Base-by-base conservation (phyloP, 192 early-diverging fungal species). In the Umbelopsis vinacea region DNA sequence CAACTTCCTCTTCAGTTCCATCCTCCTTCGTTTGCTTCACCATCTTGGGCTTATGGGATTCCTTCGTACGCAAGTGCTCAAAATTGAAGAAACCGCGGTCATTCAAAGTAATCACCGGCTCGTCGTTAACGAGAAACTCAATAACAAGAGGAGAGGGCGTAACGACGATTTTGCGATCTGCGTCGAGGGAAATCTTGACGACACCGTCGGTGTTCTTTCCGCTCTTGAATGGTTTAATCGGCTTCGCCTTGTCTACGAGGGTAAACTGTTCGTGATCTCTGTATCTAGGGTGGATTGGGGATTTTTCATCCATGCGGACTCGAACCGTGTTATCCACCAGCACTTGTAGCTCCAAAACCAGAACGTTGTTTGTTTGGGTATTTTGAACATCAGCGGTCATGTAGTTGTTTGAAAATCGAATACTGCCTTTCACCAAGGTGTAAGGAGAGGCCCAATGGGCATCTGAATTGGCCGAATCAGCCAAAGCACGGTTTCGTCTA, bases 401-500 rank as follows among this genome's bases (percentile, higher is more conserved):
- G 29, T 81, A 29, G 46, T 85, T 88, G 14, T 78, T 75, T 19
- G 89, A 77, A 6, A 93, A 72, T 14, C 71, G 66, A 50, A 96
- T 74, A 6, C 90, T 84, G 52, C 86, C 80, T 33, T 84, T 67
- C 45, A 90, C 74, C 24, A 97, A 76, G 29, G 79, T 74, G 76
- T 93, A 97, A 2, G 87, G 87, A 0, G 91, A 88, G 3, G 73
- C 50, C 43, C 84, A 74, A 22, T 67, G 17, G 37, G 43, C 17
- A n/a, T 71, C 46, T 3, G 68, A 57, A 24, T 72, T 57, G 52
- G 73, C 71, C 54, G 67, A 76, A 3, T 80, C 82, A 14, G 93
- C 94, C 74, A 90, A 95, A 19, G 89, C 92, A 7, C 94, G 84
- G 78, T 99, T 95, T 47, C 97, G 92, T 12, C 81, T 75, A 78